Conservation (phyloP, 2,329 filamentous ascomycete genomes). For the Grosmannia serpens region DNA sequence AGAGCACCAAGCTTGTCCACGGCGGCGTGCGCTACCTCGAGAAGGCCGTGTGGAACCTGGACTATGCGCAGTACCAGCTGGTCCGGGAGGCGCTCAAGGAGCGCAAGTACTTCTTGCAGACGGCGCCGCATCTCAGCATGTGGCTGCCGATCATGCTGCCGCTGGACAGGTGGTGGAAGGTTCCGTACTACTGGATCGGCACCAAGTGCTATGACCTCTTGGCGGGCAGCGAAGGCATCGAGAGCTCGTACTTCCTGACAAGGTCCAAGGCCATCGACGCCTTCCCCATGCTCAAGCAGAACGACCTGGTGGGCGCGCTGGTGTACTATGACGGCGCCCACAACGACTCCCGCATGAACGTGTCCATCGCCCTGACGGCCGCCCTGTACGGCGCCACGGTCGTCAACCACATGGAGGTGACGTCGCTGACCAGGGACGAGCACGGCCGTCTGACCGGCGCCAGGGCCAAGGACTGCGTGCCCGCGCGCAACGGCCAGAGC, state of each 20-base stretch:
- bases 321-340: conserved; percentile 84
- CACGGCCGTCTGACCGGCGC: conserved; percentile 60
- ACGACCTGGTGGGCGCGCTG: conserved; percentile 62
- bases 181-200: conserved; percentile 59
- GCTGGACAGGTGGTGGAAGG: conserved; percentile 73
- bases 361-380: conserved; percentile 70
- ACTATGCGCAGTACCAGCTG: conserved; percentile 71
- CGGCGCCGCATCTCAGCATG: conserved; percentile 68
- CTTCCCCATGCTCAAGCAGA: conserved; percentile 67
- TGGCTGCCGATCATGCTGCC: conserved; percentile 80
- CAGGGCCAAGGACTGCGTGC: conserved; percentile 49
- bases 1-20: conserved; percentile 80
- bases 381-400: conserved; percentile 70
- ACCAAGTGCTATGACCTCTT: conserved; percentile 74
- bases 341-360: conserved; percentile 82
- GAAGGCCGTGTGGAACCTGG: conserved; percentile 76
- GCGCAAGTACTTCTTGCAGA: conserved; percentile 73
- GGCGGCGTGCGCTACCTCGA: conserved; percentile 77
- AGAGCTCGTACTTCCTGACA: conserved; percentile 72
- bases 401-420: conserved; percentile 73
- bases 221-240: conserved; percentile 70
- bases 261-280: conserved; percentile 65
- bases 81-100: conserved; percentile 75
- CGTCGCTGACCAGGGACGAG: conserved; percentile 58
- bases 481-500: conserved; percentile 42